These are phyloP conservation scores for Venturia oleaginea DNA, from an alignment of 2,329 filamentous ascomycete genomes.

Conservation along the genomic window DNA sequence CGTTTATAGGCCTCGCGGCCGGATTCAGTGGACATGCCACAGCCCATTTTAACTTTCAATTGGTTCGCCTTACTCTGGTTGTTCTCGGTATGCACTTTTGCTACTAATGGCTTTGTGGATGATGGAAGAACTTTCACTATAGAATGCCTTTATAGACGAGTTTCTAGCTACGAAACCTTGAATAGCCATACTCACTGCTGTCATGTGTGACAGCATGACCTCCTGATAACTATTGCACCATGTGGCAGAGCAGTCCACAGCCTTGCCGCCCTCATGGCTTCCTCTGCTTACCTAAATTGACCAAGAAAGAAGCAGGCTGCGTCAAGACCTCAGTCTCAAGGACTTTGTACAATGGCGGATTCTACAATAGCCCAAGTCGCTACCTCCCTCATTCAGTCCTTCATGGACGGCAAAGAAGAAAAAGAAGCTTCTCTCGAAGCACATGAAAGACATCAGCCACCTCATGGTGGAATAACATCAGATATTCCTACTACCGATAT, in stretches of 20 bases:
- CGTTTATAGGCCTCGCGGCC: background rate
- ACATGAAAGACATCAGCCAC: background rate
- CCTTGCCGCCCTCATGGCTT: too few relatives aligned
- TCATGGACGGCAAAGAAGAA: background rate
- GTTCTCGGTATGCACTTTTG: background rate
- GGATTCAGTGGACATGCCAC: background rate
- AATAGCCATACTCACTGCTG: background rate
- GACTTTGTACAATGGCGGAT: background rate
- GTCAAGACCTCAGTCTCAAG: too few relatives aligned
- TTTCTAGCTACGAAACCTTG: too few relatives aligned
- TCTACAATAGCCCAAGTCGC: background rate
- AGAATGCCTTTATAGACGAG: background rate
- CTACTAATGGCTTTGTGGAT: background rate
- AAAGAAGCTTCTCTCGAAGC: background rate
- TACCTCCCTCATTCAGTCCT: background rate
- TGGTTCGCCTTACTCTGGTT: background rate
- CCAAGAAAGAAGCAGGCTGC: background rate
- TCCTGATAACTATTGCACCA: background rate
- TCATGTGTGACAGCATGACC: background rate
- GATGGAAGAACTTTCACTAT: too few relatives aligned
- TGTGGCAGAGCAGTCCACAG: too few relatives aligned
- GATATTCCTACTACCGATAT: background rate
- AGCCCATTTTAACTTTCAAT: background rate
- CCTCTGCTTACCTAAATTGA: background rate
- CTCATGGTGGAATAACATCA: background rate